phyloP scores from a whole-genome alignment of 176 grass and related monocot species.

The Zoysia pacifica region DNA sequence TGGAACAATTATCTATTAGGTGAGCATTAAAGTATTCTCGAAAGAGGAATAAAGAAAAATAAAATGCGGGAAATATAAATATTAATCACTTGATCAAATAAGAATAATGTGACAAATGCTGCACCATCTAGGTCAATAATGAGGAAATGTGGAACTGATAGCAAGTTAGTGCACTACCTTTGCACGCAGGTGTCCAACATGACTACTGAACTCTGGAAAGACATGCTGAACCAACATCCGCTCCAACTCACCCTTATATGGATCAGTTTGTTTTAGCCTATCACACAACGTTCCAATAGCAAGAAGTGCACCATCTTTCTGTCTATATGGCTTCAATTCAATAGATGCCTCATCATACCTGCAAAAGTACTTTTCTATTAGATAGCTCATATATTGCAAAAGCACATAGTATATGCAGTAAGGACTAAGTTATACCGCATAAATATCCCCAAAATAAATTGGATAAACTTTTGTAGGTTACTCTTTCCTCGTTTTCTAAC shows the following conservation, averaged over 20 bases:
- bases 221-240: slow-evolving; percentile 91
- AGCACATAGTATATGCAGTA: not conserved
- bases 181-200: slow-evolving; percentile 76
- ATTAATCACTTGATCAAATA: not conserved
- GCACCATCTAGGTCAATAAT: slow-evolving; percentile 10
- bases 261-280: slow-evolving; percentile 91
- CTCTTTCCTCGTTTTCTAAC: slow-evolving; percentile 81
- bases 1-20: not conserved
- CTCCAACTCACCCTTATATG: slow-evolving; percentile 84
- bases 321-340: slow-evolving; percentile 73
- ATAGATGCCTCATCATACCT: slow-evolving; percentile 75
- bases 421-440: slow-evolving; percentile 48
- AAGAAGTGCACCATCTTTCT: slow-evolving; percentile 97
- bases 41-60: not conserved
- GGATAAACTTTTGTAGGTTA: slow-evolving; percentile 86
- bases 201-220: slow-evolving; percentile 79
- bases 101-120: slow-evolving; percentile 3
- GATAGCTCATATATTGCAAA: slow-evolving; percentile 20
- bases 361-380: slow-evolving; percentile 39
- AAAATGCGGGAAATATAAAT: not conserved
- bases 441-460: slow-evolving; percentile 85
- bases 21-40: not conserved
- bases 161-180: slow-evolving; percentile 54
- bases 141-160: slow-evolving; percentile 5
- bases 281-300: slow-evolving; percentile 95